phyloP scores from a whole-genome alignment of 192 early-diverging fungal genomes.

The Podila verticillata region DNA sequence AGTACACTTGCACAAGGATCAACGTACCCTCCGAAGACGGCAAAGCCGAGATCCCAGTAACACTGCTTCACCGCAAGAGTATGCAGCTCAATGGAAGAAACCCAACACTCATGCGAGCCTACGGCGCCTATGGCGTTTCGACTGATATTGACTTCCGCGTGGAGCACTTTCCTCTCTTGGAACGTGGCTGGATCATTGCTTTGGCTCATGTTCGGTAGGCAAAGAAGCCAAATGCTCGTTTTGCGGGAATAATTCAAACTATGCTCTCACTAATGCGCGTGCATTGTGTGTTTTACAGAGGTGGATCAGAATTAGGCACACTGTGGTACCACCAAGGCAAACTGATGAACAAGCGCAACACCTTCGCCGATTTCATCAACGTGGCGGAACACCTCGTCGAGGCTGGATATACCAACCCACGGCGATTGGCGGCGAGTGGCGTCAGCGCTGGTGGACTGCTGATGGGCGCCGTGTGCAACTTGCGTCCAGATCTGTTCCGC shows the following conservation, averaged over 20 bases:
- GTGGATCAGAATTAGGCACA: conserved; percentile 81
- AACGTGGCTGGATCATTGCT: conserved; percentile 83
- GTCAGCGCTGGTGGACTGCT: conserved; percentile 83
- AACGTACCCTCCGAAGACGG: conserved; percentile 56
- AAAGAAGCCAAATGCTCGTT: not conserved
- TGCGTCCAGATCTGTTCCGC: conserved; percentile 72
- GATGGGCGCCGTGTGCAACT: conserved; percentile 67
- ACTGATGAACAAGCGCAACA: conserved; percentile 74
- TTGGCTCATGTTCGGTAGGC: conserved; percentile 77
- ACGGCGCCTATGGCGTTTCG: conserved; percentile 84
- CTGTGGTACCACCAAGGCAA: conserved; percentile 84
- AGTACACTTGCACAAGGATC: conserved; percentile 58
- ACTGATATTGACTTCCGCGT: conserved; percentile 81
- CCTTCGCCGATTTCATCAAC: conserved; percentile 75
- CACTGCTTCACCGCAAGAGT: conserved; percentile 66
- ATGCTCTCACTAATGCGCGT: not conserved
- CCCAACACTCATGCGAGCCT: conserved; percentile 74
- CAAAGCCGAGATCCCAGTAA: conserved; percentile 66
- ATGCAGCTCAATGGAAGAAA: conserved; percentile 59
- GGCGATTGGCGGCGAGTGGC: conserved; percentile 71
- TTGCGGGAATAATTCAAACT: not conserved
- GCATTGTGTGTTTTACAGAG: conserved; percentile 48
- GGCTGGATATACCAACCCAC: conserved; percentile 61
- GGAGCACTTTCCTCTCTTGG: conserved; percentile 78
- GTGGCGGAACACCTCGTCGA: conserved; percentile 74